phyloP scores from a whole-genome alignment of 495 filamentous ascomycete species.

The Lophiotrema nucula region DNA sequence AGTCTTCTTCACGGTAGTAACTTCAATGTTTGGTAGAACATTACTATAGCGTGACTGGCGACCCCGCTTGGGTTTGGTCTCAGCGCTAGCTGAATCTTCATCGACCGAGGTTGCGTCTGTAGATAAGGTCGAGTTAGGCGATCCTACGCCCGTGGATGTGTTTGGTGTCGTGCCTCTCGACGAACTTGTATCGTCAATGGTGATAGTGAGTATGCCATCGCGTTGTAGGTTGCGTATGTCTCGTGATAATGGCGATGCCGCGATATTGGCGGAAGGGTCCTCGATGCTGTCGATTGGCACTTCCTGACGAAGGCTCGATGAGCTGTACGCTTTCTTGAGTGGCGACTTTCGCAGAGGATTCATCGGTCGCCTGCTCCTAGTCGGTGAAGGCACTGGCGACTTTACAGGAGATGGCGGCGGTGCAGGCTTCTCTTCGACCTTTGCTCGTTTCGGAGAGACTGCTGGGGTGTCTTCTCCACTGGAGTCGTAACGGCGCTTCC shows the following conservation, averaged over 20 bases:
- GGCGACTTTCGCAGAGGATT: not conserved
- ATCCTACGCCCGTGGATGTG: constrained; percentile 10
- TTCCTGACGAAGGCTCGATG: constrained; percentile 25
- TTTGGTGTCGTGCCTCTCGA: constrained; percentile 15
- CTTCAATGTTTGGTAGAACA: not conserved
- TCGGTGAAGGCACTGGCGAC: constrained; percentile 3
- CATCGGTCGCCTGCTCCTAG: not conserved
- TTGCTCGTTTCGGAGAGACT: constrained; percentile 9
- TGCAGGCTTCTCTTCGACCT: constrained; percentile 5
- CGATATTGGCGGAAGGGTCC: constrained; percentile 19
- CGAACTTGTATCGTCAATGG: constrained; percentile 22
- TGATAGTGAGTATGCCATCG: constrained; percentile 17
- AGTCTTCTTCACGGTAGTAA: not conserved
- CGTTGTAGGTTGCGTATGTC: constrained; percentile 27
- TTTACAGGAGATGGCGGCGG: not conserved
- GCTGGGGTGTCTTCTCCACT: not conserved
- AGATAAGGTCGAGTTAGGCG: constrained; percentile 21
- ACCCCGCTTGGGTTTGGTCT: not conserved
- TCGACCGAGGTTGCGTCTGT: constrained; percentile 32
- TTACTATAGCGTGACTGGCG: not conserved
- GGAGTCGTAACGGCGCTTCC: constrained; percentile 32
- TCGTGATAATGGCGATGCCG: constrained; percentile 5
- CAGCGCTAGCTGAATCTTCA: constrained; percentile 10
- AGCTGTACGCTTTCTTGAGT: constrained; percentile 26
- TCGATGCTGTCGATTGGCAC: constrained; percentile 32